Base-by-base conservation (phyloP, 2,329 filamentous ascomycete species). In the Clarireedia monteithiana region DNA sequence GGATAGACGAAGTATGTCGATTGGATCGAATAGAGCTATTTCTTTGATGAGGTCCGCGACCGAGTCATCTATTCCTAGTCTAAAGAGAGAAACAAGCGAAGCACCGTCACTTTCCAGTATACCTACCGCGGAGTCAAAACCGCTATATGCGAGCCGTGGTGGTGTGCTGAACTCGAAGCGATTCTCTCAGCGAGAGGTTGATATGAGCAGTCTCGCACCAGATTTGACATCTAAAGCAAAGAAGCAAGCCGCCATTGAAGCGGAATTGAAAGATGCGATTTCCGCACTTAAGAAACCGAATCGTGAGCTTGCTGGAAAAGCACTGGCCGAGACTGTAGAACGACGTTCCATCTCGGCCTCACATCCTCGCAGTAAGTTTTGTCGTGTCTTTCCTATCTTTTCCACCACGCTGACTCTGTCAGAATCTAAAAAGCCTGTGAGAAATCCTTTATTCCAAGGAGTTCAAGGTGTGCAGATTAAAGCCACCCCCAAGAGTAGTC, bases 271-370 rank as follows among this genome's bases (percentile, higher is more conserved):
- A 62, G 81, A 89, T 57, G 89, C 89, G 7, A 91, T 94, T 50
- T 81, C 80, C 5, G 80, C 84, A 9, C 69, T 92, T 44, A 85
- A 87, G 68, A 89, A 85, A 69, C 89, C 89, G 1, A 91, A 92
- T 64, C 81, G 89, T 47, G 79, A 82, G 23, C 75, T 87, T 42
- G 86, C 85, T 12, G 83, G 83, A 34, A 84, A 83, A 63, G 79
- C 82, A 39, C 76, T 88, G 56, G 82, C 80, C 3, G 86, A 89
- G 61, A 84, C 82, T 26, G 79, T 82, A 4, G 85, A 90, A 67
- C 79, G 79, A 63, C 80, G 84, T 53, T 73, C 75, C 5, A 74
- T 74, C 15, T 73, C 74, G 4, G 73, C 74, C 46, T 67, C 77
- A 14, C 72, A 74, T 48, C 67, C 73, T 26, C 73, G 72, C 66